Conservation (phyloP, 495 filamentous ascomycete species). For the Penicillium taxi region DNA sequence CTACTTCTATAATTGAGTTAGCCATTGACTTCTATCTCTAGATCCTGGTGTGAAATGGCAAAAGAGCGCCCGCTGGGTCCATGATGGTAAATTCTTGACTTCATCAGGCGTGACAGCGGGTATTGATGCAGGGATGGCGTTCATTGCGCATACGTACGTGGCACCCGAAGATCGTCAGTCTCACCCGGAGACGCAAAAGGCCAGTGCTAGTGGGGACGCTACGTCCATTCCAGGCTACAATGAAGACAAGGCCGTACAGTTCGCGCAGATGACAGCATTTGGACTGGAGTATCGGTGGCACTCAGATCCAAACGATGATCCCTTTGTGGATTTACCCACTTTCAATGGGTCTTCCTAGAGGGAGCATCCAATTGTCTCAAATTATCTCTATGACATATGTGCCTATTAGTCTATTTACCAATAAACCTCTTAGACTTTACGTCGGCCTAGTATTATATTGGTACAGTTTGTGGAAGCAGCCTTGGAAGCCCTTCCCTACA, state of each 20-base stretch:
- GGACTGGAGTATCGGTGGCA: conserved; percentile 1
- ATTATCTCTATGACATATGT: no score
- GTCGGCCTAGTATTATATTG: no score
- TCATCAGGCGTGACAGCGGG: conserved; percentile 1
- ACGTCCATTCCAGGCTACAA: background rate
- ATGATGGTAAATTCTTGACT: conserved; percentile 1
- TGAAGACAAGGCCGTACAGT: background rate
- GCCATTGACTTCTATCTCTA: background rate
- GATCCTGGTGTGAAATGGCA: background rate
- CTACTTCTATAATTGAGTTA: background rate
- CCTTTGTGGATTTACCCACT: background rate
- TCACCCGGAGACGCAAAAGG: no score
- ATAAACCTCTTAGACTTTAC: no score
- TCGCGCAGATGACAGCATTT: background rate
- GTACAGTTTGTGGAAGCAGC: background rate
- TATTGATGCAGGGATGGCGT: background rate
- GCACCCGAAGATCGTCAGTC: background rate
- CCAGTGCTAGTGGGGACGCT: background rate
- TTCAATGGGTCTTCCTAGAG: no score
- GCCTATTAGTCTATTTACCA: no score
- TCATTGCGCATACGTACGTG: background rate
- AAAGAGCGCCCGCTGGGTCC: background rate
- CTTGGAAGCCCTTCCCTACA: no score
- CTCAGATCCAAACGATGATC: background rate
- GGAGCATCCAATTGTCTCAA: no score